Conservation (phyloP, 306 rosid genomes). For the Fagus crenata region DNA sequence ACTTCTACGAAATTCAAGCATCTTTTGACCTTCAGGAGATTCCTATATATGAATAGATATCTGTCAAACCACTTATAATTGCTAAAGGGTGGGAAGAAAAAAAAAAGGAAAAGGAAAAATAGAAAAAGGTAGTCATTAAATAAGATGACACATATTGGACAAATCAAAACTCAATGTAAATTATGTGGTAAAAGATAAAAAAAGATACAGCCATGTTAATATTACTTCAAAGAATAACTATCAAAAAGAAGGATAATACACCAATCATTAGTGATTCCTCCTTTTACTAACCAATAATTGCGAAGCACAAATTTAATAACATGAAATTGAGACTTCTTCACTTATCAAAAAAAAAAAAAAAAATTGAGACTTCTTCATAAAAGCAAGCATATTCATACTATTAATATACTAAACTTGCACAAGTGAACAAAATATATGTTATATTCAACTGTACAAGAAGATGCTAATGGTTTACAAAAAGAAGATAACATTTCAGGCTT, state of each 20-base stretch:
- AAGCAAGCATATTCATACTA: background rate
- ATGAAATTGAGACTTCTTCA: background rate
- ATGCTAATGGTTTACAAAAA: constrained; percentile 5
- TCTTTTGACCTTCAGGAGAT: constrained; percentile 68
- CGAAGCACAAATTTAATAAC: background rate
- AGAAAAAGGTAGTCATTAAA: too few relatives aligned
- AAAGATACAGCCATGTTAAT: background rate
- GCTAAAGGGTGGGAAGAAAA: background rate
- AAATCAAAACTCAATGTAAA: too few relatives aligned
- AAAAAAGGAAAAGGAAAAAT: background rate
- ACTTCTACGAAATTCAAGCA: constrained; percentile 75
- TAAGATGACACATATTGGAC: too few relatives aligned
- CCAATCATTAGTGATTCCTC: background rate
- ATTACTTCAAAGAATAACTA: background rate
- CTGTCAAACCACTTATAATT: background rate
- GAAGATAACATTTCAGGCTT: background rate
- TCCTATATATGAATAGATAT: constrained; percentile 42
- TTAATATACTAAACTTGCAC: background rate
- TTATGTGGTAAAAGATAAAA: too few relatives aligned
- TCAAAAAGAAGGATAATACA: background rate
- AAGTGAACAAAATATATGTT: background rate
- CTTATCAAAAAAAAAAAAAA: too few relatives aligned
- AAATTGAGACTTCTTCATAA: background rate
- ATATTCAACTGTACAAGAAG: background rate
- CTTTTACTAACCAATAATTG: background rate